These are phyloP conservation scores for Dipteronia dyeriana DNA, from an alignment of 345 rosid genomes.

Conservation along the genomic window DNA sequence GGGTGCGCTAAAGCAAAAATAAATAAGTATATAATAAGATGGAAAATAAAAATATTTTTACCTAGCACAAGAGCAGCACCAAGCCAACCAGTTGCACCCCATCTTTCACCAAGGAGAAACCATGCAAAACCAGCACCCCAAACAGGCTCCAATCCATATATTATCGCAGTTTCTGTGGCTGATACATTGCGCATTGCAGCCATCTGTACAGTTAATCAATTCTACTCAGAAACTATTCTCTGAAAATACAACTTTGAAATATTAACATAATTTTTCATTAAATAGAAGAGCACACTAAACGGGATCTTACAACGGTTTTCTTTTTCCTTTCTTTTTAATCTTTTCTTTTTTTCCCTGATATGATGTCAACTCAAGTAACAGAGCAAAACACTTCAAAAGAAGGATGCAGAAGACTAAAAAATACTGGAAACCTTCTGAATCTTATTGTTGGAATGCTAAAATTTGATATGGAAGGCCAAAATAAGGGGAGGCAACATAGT, in stretches of 20 bases:
- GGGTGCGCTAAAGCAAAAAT: no score
- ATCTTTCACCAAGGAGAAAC: conserved; percentile 70
- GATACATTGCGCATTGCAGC: conserved; percentile 61
- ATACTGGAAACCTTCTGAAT: background rate
- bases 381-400: background rate
- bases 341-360: background rate
- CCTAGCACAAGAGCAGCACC: conserved; percentile 67
- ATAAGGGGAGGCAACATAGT: background rate
- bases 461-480: background rate
- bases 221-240: background rate
- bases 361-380: background rate
- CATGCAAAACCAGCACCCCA: conserved; percentile 79
- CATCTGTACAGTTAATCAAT: conserved; percentile 38
- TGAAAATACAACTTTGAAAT: background rate
- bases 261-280: background rate
- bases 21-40: background rate
- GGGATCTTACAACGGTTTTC: background rate
- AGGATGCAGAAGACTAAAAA: background rate
- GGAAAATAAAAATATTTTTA: conserved; percentile 21
- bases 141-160: conserved; percentile 68
- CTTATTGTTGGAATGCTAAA: background rate
- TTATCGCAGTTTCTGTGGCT: conserved; percentile 57
- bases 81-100: conserved; percentile 63
- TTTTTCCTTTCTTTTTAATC: background rate
- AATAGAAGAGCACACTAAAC: background rate